A percentile compares a stretch with the other conserved stretches of the same genome.
These are phyloP conservation scores for Barnettozyma vustinii DNA, from an alignment of 805 yeast genomes.

Conservation along the genomic window DNA sequence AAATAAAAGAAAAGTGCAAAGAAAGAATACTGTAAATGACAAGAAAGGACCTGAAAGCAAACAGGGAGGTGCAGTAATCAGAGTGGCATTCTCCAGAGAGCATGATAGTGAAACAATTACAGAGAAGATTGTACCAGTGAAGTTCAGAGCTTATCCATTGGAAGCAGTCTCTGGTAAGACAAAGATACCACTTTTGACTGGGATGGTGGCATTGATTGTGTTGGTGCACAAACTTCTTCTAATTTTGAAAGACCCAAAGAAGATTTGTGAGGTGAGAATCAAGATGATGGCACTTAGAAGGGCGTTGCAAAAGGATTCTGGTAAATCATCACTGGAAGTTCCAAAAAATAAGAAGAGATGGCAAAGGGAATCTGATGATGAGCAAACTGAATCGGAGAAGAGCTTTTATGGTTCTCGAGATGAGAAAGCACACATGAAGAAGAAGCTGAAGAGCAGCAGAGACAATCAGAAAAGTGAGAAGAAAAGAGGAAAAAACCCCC, in stretches of 20 bases:
- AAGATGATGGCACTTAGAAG: background rate
- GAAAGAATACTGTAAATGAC: background rate
- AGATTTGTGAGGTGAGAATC: background rate
- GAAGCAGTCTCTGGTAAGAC: background rate
- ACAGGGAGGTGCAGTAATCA: too few relatives aligned
- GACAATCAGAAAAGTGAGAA: background rate
- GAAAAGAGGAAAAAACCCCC: background rate
- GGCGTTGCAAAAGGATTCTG: background rate
- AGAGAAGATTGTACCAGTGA: background rate
- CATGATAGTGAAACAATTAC: background rate
- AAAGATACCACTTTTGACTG: background rate
- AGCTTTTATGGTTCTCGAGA: background rate
- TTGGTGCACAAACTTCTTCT: background rate
- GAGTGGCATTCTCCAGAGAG: too few relatives aligned
- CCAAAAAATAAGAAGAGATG: background rate
- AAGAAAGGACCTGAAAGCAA: background rate
- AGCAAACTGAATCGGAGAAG: too few relatives aligned
- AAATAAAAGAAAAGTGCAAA: background rate
- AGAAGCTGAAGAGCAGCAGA: background rate
- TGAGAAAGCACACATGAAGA: background rate
- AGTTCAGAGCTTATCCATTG: background rate
- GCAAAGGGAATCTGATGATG: too few relatives aligned
- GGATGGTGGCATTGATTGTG: background rate
- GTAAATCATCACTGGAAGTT: background rate
- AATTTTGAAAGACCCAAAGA: background rate